phyloP scores from a whole-genome alignment of 805 yeast species.

The Candida fluviatilis region DNA sequence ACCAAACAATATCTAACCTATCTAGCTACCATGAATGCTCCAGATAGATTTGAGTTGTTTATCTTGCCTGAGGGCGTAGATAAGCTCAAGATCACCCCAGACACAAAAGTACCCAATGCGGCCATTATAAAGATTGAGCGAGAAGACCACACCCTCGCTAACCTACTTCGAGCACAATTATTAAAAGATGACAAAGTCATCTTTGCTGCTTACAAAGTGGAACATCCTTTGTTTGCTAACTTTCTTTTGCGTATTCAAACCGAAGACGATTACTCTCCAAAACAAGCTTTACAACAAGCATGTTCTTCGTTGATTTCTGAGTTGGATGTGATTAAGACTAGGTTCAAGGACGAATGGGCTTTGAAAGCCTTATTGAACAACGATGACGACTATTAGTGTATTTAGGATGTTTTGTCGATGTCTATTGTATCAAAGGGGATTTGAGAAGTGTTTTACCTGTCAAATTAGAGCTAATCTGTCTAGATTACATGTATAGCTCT shows the following conservation, averaged over 20 bases:
- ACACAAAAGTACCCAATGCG: conserved; percentile 92
- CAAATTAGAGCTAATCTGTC: too few species aligned
- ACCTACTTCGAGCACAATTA: conserved; percentile 80
- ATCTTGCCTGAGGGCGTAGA: conserved; percentile 97
- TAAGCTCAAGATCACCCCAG: conserved; percentile 89
- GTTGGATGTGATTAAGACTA: conserved; percentile 66
- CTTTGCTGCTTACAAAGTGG: conserved; percentile 96
- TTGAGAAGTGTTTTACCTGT: too few species aligned
- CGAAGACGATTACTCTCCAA: conserved; percentile 90
- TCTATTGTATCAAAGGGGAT: too few species aligned
- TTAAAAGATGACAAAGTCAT: conserved; percentile 83
- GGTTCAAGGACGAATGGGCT: conserved; percentile 91
- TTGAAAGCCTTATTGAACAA: conserved; percentile 61
- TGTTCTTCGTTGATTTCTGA: conserved; percentile 80
- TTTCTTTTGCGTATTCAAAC: conserved; percentile 94
- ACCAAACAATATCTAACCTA: too few species aligned
- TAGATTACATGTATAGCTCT: too few species aligned
- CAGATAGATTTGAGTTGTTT: conserved; percentile 96
- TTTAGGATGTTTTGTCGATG: too few species aligned
- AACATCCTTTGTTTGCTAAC: conserved; percentile 95
- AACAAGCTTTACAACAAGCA: conserved; percentile 85
- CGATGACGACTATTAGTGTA: neutral
- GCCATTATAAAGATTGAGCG: conserved; percentile 90
- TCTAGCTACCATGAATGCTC: conserved; percentile 99
- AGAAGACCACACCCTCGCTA: conserved; percentile 96